Conservation (phyloP, 2,329 filamentous ascomycete genomes). For the Penicillium sp. region DNA sequence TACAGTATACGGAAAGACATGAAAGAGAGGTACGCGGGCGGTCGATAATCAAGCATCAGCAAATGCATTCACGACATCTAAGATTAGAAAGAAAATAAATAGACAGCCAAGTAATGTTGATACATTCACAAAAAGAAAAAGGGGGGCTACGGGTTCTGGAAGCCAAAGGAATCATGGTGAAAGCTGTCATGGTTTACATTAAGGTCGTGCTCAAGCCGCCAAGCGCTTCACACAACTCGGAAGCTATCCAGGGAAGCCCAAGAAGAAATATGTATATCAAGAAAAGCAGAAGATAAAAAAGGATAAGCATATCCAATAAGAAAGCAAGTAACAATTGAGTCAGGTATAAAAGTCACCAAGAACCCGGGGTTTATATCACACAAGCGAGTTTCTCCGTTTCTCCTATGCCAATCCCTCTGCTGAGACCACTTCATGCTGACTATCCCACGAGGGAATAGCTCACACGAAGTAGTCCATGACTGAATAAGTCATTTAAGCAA, state of each 20-base stretch:
- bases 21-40: too few species aligned
- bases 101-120: slow-evolving; percentile 10
- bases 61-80: slow-evolving; percentile 4
- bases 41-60: background rate
- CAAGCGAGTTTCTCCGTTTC: slow-evolving; percentile 15
- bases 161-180: slow-evolving; percentile 19
- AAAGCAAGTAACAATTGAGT: slow-evolving; percentile 29
- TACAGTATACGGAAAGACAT: too few species aligned
- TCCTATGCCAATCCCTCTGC: slow-evolving; percentile 7
- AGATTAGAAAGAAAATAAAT: slow-evolving; percentile 11
- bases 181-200: slow-evolving; percentile 34
- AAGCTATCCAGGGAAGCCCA: slow-evolving; percentile 31
- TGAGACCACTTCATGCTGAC: background rate
- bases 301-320: slow-evolving; percentile 28
- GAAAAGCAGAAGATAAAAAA: slow-evolving; percentile 13
- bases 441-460: slow-evolving; percentile 3
- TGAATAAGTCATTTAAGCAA: slow-evolving; percentile 32
- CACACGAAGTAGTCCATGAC: slow-evolving; percentile 14
- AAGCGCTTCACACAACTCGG: slow-evolving; percentile 31
- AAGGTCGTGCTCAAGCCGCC: slow-evolving; percentile 31
- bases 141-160: slow-evolving; percentile 23
- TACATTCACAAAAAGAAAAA: slow-evolving; percentile 22
- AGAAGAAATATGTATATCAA: slow-evolving; percentile 29
- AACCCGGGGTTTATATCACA: slow-evolving; percentile 26
- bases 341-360: slow-evolving; percentile 22